A percentile compares a stretch with the other conserved stretches of the same genome.
These are phyloP conservation scores for Fibroporia radiculosa DNA, from an alignment of 768 basidiomycete species.

Conservation along the genomic window DNA sequence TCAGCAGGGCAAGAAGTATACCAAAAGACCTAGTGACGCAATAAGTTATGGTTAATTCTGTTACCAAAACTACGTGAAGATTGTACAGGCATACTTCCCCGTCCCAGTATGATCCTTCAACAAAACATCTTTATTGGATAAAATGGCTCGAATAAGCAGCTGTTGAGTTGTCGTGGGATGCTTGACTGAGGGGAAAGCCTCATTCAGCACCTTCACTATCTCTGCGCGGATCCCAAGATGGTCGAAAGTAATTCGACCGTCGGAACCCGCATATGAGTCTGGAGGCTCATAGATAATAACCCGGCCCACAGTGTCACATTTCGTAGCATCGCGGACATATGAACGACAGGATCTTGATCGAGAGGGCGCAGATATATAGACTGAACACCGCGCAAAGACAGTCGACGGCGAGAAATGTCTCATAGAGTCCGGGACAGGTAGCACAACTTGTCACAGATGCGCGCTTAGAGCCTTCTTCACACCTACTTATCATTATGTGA, in stretches of 20 bases:
- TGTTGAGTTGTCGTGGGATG: conserved; percentile 53
- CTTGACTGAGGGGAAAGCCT: conserved; percentile 55
- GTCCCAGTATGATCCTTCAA: conserved; percentile 68
- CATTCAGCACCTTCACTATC: conserved; percentile 33
- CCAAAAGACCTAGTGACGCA: conserved; percentile 55
- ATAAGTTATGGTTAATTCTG: no score
- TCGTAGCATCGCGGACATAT: no score
- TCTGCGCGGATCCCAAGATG: background rate
- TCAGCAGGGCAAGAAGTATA: conserved; percentile 56
- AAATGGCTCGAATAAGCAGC: conserved; percentile 53
- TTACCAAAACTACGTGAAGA: no score
- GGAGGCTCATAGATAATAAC: background rate
- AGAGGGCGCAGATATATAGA: no score
- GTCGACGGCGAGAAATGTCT: no score
- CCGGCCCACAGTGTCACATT: background rate
- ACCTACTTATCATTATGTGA: no score
- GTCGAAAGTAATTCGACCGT: background rate
- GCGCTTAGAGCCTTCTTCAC: no score
- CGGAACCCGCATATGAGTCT: background rate
- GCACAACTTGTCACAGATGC: no score
- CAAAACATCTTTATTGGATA: conserved; percentile 50
- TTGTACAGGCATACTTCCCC: conserved; percentile 58
- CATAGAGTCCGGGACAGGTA: no score
- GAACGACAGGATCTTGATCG: no score
- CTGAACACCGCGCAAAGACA: no score